Evolutionary conservation across 495 filamentous ascomycete genomes (phyloP).

Genomic region (Neurospora terricola): DNA sequence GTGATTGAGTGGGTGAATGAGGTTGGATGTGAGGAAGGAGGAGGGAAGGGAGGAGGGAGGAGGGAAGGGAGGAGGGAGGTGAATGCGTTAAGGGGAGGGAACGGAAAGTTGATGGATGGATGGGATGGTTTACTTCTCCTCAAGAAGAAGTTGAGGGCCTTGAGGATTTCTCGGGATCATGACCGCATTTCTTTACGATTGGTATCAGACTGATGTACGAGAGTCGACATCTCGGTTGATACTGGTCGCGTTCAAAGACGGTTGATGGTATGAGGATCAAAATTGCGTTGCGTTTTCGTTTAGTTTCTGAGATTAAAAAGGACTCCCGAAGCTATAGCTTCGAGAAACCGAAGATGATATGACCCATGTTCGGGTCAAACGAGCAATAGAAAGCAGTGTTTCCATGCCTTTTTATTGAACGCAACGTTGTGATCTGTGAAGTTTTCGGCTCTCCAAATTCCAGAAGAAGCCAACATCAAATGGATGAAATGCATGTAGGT

Average conservation of each 20-base stretch:
- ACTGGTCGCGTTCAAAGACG: neutral
- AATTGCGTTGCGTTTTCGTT: neutral
- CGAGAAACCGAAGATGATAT: neutral
- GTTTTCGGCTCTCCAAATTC: no score
- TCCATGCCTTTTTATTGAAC: no score
- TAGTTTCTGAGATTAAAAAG: neutral
- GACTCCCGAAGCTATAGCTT: neutral
- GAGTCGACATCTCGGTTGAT: neutral
- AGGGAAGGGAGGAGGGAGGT: neutral
- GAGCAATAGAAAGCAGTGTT: neutral
- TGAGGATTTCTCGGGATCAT: neutral
- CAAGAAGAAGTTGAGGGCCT: neutral
- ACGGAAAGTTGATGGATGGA: neutral
- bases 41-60: neutral
- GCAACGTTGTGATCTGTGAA: no score
- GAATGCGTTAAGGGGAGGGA: no score
- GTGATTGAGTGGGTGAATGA: no score
- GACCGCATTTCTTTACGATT: neutral
- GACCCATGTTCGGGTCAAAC: neutral
- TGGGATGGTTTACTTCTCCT: neutral
- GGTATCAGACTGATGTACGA: neutral
- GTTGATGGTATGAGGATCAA: neutral
- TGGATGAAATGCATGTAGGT: no score
- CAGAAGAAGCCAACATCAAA: no score
- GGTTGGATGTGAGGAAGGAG: no score